Conservation (phyloP, 495 filamentous ascomycete species). For the Penicillium steckii region DNA sequence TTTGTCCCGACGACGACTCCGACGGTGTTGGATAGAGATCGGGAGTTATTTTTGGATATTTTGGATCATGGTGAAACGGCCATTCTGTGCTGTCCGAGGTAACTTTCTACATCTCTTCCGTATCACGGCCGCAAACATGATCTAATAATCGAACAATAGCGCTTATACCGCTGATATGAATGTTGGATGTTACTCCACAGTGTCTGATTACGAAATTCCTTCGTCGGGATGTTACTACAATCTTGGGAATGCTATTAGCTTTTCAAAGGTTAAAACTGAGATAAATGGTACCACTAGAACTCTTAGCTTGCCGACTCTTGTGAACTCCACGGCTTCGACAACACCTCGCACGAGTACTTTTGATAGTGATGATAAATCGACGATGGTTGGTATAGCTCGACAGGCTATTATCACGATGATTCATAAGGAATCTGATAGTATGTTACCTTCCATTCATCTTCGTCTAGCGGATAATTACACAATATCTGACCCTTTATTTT, state of each 20-base stretch:
- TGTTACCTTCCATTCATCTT: no score
- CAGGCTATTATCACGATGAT: not conserved
- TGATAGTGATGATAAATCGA: not conserved
- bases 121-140: no score
- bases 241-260: not conserved
- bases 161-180: not conserved
- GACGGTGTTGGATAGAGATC: not conserved
- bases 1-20: not conserved
- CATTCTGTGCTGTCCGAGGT: slow-evolving; percentile 1
- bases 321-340: not conserved
- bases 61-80: slow-evolving; percentile 1
- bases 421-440: not conserved
- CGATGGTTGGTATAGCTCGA: not conserved
- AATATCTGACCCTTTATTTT: not conserved
- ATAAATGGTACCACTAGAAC: not conserved
- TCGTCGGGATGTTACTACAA: not conserved
- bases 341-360: not conserved
- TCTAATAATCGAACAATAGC: not conserved
- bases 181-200: not conserved
- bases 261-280: not conserved
- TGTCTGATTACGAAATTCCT: not conserved
- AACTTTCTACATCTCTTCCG: not conserved
- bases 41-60: not conserved
- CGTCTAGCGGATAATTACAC: no score
- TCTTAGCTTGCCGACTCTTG: not conserved